These are phyloP conservation scores for Lodderomyces orthopsilosis DNA, from an alignment of 1,139 yeast genomes.

Conservation along the genomic window DNA sequence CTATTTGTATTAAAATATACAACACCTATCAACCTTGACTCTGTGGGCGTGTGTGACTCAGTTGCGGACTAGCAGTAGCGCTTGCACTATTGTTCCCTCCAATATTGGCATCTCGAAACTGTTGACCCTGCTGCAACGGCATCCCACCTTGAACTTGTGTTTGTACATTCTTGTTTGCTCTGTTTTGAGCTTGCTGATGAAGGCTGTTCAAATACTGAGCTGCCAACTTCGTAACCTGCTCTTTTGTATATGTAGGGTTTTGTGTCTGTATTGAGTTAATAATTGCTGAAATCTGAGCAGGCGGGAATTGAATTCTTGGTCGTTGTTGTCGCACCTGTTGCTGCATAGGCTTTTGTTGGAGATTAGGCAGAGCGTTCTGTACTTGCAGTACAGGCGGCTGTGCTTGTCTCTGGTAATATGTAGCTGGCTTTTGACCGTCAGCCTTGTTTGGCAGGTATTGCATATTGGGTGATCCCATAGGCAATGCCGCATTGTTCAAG, in stretches of 20 bases:
- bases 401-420: constrained; percentile 1
- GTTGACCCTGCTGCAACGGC: constrained; percentile 1
- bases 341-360: constrained; percentile 2
- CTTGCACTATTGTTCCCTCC: neutral
- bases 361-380: neutral
- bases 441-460: constrained; percentile 5
- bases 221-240: constrained; percentile 70
- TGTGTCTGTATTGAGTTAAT: constrained; percentile 67
- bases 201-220: constrained; percentile 52
- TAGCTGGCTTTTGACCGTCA: neutral
- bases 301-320: constrained; percentile 47
- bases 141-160: constrained; percentile 3
- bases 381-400: constrained; percentile 1
- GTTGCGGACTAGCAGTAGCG: constrained; percentile 5
- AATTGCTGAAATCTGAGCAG: constrained; percentile 68
- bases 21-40: neutral
- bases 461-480: constrained; percentile 1
- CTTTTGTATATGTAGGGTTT: constrained; percentile 66
- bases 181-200: constrained; percentile 20
- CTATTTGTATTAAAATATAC: too few relatives aligned
- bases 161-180: constrained; percentile 7
- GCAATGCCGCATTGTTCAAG: neutral
- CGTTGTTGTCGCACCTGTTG: constrained; percentile 18
- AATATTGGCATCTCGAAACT: neutral
- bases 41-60: neutral